Conservation (phyloP, 495 filamentous ascomycete genomes). For the Aspergillus steynii region DNA sequence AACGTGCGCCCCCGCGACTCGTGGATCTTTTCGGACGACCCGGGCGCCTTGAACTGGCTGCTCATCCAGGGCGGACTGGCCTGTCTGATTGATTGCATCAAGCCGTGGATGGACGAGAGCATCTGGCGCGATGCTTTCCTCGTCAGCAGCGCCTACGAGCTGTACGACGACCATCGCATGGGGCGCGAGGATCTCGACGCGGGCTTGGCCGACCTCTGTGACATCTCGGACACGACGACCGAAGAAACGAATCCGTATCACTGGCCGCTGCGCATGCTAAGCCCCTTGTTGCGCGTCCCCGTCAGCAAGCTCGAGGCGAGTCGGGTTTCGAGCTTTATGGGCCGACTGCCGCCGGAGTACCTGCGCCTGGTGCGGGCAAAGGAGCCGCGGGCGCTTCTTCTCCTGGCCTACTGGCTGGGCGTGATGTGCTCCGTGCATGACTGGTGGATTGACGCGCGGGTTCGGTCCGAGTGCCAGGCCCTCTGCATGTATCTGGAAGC, state of each 20-base stretch:
- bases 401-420: constrained; percentile 43
- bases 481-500: constrained; percentile 39
- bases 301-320: constrained; percentile 16
- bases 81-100: neutral
- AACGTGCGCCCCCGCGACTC: neutral
- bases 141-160: neutral
- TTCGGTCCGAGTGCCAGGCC: constrained; percentile 34
- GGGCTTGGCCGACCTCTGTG: constrained; percentile 37
- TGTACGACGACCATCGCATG: neutral
- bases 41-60: constrained; percentile 1
- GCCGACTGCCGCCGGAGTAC: constrained; percentile 34
- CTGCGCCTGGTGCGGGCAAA: constrained; percentile 29
- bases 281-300: constrained; percentile 26
- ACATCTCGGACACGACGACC: constrained; percentile 37
- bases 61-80: neutral
- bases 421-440: constrained; percentile 28
- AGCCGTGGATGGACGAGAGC: neutral
- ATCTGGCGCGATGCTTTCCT: constrained; percentile 2
- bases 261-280: constrained; percentile 32
- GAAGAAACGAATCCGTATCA: constrained; percentile 39
- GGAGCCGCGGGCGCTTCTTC: constrained; percentile 35
- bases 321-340: constrained; percentile 32
- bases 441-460: constrained; percentile 32
- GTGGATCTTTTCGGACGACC: constrained; percentile 3
- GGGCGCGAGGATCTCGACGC: constrained; percentile 37